These are phyloP conservation scores for Ettlia oleoabundans DNA, from an alignment of 139 green algal species.

Conservation along the genomic window DNA sequence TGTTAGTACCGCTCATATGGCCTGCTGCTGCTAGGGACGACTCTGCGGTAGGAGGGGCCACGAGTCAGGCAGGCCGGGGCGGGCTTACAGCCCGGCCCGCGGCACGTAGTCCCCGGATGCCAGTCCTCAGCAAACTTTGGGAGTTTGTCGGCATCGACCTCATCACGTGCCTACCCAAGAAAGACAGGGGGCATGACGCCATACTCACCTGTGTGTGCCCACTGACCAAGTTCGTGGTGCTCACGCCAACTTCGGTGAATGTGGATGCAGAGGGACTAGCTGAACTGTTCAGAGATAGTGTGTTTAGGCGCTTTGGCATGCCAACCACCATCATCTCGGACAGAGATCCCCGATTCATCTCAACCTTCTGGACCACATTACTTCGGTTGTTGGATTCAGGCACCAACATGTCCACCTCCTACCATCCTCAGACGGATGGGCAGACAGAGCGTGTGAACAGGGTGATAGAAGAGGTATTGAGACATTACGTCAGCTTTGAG, in stretches of 20 bases:
- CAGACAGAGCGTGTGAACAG: constrained; percentile 71
- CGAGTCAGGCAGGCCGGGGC: too few relatives aligned
- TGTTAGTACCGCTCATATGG: too few relatives aligned
- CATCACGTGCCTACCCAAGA: constrained; percentile 31
- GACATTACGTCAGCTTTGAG: constrained; percentile 45
- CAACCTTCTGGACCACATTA: constrained; percentile 35
- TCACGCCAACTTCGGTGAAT: not conserved
- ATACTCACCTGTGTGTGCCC: constrained; percentile 50
- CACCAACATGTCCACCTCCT: constrained; percentile 30
- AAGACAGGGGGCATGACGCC: constrained; percentile 31
- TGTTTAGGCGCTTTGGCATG: constrained; percentile 37
- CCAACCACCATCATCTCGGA: constrained; percentile 39
- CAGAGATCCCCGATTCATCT: constrained; percentile 34
- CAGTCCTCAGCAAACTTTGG: constrained; percentile 32
- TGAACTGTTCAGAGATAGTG: constrained; percentile 8
- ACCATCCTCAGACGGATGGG: constrained; percentile 68
- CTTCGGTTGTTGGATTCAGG: constrained; percentile 1
- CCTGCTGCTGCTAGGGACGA: too few relatives aligned
- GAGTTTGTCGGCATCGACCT: constrained; percentile 36
- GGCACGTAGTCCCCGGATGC: constrained; percentile 31
- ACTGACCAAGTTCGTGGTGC: constrained; percentile 37
- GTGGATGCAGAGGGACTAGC: constrained; percentile 12
- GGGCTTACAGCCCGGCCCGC: not conserved
- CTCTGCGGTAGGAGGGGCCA: too few relatives aligned
- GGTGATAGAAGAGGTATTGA: constrained; percentile 42